phyloP scores from a whole-genome alignment of 1,284 basidiomycete species.

The Grifola frondosa region DNA sequence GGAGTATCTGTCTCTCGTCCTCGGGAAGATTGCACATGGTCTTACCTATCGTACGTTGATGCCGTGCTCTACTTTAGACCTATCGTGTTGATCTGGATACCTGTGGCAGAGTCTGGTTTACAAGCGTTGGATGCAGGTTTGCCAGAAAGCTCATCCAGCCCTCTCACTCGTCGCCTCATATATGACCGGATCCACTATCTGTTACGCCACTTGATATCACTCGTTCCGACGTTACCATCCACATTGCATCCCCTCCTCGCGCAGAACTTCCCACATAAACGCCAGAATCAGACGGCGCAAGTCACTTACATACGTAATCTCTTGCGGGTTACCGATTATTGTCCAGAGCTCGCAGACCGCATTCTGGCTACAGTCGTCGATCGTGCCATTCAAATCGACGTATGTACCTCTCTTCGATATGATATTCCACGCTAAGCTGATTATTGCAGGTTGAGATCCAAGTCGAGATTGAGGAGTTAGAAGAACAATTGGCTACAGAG shows the following conservation, averaged over 20 bases:
- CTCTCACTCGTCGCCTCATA: conserved; percentile 78
- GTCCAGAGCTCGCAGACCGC: conserved; percentile 84
- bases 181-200: conserved; percentile 89
- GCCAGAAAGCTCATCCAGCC: conserved; percentile 62
- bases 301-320: conserved; percentile 93
- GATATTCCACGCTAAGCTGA: conserved; percentile 6
- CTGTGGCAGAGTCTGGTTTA: conserved; percentile 62
- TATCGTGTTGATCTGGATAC: conserved; percentile 14
- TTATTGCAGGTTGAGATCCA: conserved; percentile 89
- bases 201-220: conserved; percentile 79
- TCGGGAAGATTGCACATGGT: conserved; percentile 80
- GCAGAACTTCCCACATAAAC: conserved; percentile 90
- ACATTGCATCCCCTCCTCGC: conserved; percentile 85
- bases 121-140: conserved; percentile 56
- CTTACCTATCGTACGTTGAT: conserved; percentile 81
- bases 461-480: conserved; percentile 91
- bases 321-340: conserved; percentile 84
- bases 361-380: conserved; percentile 87
- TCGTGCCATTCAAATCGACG: conserved; percentile 93
- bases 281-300: conserved; percentile 80
- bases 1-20: conserved; percentile 86
- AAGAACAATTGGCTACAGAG: conserved; percentile 59
- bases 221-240: conserved; percentile 88
- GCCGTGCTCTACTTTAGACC: background rate
- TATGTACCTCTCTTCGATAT: conserved; percentile 41